Base-by-base conservation (phyloP, 106 monocot species). In the Alisma plantagoaquatica region DNA sequence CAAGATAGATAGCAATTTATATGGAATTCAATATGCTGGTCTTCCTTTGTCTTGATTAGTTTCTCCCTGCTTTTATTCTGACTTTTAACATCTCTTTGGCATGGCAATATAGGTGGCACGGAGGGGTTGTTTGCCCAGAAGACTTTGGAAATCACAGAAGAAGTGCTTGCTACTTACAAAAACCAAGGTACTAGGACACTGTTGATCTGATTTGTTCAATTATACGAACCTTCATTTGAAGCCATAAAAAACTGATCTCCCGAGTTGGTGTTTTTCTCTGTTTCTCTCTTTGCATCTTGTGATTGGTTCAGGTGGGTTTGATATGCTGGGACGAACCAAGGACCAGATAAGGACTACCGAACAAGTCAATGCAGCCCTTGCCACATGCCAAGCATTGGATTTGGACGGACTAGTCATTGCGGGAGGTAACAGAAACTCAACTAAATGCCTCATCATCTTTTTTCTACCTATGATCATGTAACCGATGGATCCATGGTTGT, bases 61-160 rank as follows among this genome's bases (percentile, higher is more conserved):
- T 14, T 38, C 14, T 14, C 35, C 14, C 9, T 14, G 14, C 35
- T 7, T 38, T 38, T 38, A 38, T 38, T 38, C 14, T 38, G 35
- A 38, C 6, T 7, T 38, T 6, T 14, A 38, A 7, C 9, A 38
- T 7, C 42, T 16, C 54, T 15, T 38, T 15, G 18, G 24, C 8
- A 41, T 72, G 25, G 29, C 35, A 38, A n/a, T n/a, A 59, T 46
- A 91, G 91, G 91, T 72, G 91, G 91, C 27, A 81, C 77, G 51
- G 85, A 91, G 9, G 91, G 91, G 43, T 66, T 91, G 44, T 91
- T 91, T 81, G 85, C 72, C 41, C 77, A 85, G 61, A 91, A 91
- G 50, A 75, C 91, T 53, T 30, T 91, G 64, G 81, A 91, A 62
- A 91, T 91, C 20, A 81, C 91, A 12, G 72, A 85, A 63, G 81